Evolutionary conservation across 2,329 filamentous ascomycete species (phyloP), one percentile per base, ranked within the genome.

Genomic region (Cyanodermella asteris): DNA sequence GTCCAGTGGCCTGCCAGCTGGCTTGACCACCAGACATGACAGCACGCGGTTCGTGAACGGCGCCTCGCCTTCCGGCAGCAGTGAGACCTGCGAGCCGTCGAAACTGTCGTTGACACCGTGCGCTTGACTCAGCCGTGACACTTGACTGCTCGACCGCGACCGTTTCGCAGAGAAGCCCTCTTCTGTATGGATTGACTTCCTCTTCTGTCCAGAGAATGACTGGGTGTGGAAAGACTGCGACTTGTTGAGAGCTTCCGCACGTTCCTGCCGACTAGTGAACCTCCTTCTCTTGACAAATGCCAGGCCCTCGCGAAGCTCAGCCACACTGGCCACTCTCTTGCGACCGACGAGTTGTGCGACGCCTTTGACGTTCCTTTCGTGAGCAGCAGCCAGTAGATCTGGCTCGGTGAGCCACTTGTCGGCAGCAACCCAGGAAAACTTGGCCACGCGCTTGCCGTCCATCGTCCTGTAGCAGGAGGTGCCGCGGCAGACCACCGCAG

Each of bases 401-500:
- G 28, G 30, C 28, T 45, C 42, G 6, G 31, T 24, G 19, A 27
- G 19, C 27, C 34, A 36, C 36, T 39, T 41, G 20, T 43, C 35
- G 19, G 35, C n/a, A n/a, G n/a, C n/a, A n/a, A 30, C 33, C 40
- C 35, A 46, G 21, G 38, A 37, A 29, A 46, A 46, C 31, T 47
- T 46, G n/a, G 39, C 36, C 6, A 47, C 34, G 18, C 34, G 31
- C 18, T 38, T 23, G 31, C 25, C 32, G 18, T 39, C 24, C 16
- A 27, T 20, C n/a, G 30, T 24, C n/a, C n/a, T n/a, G 32, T 32
- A 43, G 23, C 31, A 42, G n/a, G 33, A 31, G 20, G 36, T 43
- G 14, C 40, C 36, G 13, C 33, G 31, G 27, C 32, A 38, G 6
- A 41, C 33, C 21, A 42, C 36, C 7, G 34, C 31, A 14, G 20